A percentile compares a stretch with the other conserved stretches of the same genome.
These are phyloP conservation scores for Rhipidocladum racemiflorum DNA, from an alignment of 176 grass and related monocot species.

Conservation along the genomic window DNA sequence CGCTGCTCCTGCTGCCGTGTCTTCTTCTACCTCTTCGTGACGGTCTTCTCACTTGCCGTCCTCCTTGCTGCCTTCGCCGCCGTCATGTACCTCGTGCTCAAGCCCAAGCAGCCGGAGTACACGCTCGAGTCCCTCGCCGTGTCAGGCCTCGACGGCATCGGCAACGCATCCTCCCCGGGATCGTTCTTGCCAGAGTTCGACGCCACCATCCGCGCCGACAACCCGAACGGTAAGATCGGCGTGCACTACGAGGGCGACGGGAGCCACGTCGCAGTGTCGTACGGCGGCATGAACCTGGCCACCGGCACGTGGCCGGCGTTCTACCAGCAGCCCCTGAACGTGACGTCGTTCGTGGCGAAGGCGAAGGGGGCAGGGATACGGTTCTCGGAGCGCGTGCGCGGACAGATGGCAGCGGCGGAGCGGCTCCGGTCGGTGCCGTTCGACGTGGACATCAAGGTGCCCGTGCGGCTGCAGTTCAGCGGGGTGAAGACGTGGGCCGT, in stretches of 20 bases:
- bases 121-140: slow-evolving; percentile 39
- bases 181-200: slow-evolving; percentile 48
- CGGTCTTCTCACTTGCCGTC: slow-evolving; percentile 9
- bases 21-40: slow-evolving; percentile 24
- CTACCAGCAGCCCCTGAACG: slow-evolving; percentile 51
- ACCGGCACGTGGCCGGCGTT: slow-evolving; percentile 56
- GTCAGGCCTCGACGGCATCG: slow-evolving; percentile 26
- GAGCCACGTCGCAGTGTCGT: slow-evolving; percentile 41
- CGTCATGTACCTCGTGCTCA: slow-evolving; percentile 23
- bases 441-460: slow-evolving; percentile 49
- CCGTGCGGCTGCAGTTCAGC: slow-evolving; percentile 54
- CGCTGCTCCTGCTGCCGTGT: slow-evolving; percentile 45
- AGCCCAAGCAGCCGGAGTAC: slow-evolving; percentile 42
- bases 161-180: slow-evolving; percentile 3
- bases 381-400: slow-evolving; percentile 35
- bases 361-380: slow-evolving; percentile 49
- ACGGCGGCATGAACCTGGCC: slow-evolving; percentile 39
- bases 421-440: slow-evolving; percentile 51
- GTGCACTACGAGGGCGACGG: slow-evolving; percentile 33
- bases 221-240: slow-evolving; percentile 51
- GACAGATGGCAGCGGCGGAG: slow-evolving; percentile 46
- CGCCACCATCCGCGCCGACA: slow-evolving; percentile 42
- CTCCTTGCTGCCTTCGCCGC: slow-evolving; percentile 19
- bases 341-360: slow-evolving; percentile 45
- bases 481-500: slow-evolving; percentile 53